Conservation (phyloP, 1,284 basidiomycete species). For the Butyriboletus appendiculatus region DNA sequence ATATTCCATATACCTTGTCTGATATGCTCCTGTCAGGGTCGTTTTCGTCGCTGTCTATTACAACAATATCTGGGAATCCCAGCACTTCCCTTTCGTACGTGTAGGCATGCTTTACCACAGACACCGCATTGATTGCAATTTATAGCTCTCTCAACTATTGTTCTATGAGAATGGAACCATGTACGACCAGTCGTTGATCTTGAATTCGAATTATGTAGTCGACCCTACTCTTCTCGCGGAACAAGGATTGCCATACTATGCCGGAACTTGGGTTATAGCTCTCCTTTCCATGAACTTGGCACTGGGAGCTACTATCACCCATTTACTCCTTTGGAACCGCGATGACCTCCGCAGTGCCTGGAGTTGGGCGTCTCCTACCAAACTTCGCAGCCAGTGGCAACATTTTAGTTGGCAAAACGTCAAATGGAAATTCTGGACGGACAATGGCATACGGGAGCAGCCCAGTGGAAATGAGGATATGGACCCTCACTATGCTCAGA, state of each 20-base stretch:
- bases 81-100: slow-evolving; percentile 49
- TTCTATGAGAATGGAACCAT: slow-evolving; percentile 52
- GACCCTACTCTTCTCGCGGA: slow-evolving; percentile 44
- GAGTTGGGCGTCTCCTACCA: slow-evolving; percentile 41
- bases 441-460: slow-evolving; percentile 39
- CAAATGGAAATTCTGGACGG: slow-evolving; percentile 47
- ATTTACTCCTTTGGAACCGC: slow-evolving; percentile 53
- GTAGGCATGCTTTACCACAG: not conserved
- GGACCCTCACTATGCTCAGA: slow-evolving; percentile 56
- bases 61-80: slow-evolving; percentile 49
- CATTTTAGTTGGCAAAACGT: slow-evolving; percentile 30
- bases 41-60: slow-evolving; percentile 46
- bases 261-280: slow-evolving; percentile 43
- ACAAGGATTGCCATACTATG: slow-evolving; percentile 42
- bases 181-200: slow-evolving; percentile 49
- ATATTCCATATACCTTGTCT: not conserved
- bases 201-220: slow-evolving; percentile 50
- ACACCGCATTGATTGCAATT: not conserved
- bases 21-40: slow-evolving; percentile 30
- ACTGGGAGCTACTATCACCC: slow-evolving; percentile 50
- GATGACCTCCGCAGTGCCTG: slow-evolving; percentile 45
- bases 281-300: slow-evolving; percentile 33
- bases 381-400: slow-evolving; percentile 27
- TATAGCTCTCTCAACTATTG: slow-evolving; percentile 48
- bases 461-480: slow-evolving; percentile 32